Base-by-base conservation (phyloP, 192 early-diverging fungal genomes). In the Backusella morwellensis region DNA sequence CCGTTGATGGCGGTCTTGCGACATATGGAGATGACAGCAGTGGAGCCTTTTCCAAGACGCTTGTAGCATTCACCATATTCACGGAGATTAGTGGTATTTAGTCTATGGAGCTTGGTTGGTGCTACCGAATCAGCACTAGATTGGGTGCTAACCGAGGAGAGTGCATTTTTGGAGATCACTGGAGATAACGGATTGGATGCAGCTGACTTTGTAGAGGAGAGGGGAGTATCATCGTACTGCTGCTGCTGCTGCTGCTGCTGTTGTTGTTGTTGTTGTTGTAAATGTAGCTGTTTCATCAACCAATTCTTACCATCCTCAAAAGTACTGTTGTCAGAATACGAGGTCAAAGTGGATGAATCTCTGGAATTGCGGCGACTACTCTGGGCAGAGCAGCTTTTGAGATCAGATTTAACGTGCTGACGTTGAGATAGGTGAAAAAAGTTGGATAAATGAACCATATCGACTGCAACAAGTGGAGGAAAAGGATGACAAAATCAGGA, bases 21-120 rank as follows among this genome's bases (percentile, higher is more conserved):
- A 81, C 92, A 92, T 1, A 89, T 93, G 5, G 98, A 84, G 40
- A 98, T 97, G 4, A 96, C 92, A 0, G 97, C 97, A 6, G 94
- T 96, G 1, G 95, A 95, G 15, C 97, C 97, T 73, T 90, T 88
- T 11, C 96, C 97, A 41, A 98, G 92, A 77, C 87, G 86, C 75
- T 90, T 87, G 76, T 90, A 93, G 0, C 86, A 73, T 40, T 71
- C 71, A 15, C 77, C 77, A 29, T 78, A 78, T 15, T 78, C 71
- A 29, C 69, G 68, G 19, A 77, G 52, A 70, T 52, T 77, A 26
- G 68, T 71, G 32, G 68, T 76, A 8, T 40, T 76, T 34, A 40
- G 70, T 41, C 54, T 70, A 63, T 70, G 69, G 1, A 71, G 23
- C 35, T 71, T 40, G 63, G 74, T 41, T 47, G 40, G 54, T 26